These are phyloP conservation scores for Hypoxylon crocopeplum DNA, from an alignment of 495 filamentous ascomycete species.

Conservation along the genomic window DNA sequence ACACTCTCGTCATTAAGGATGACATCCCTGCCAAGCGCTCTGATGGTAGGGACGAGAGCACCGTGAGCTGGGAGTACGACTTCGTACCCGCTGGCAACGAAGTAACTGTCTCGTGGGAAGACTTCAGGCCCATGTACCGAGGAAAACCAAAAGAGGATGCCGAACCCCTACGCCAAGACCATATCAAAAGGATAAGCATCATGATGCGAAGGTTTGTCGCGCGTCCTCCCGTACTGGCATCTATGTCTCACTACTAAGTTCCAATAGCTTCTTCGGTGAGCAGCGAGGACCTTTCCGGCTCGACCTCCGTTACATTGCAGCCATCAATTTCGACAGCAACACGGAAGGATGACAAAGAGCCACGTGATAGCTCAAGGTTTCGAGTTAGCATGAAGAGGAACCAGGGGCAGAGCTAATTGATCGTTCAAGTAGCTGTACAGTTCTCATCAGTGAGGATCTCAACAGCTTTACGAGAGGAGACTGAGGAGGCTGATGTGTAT, in stretches of 20 bases:
- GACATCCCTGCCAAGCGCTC: constrained; percentile 59
- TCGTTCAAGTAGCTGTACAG: too few species aligned
- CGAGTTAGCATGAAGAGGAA: too few species aligned
- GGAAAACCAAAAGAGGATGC: constrained; percentile 67
- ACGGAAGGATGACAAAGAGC: background rate
- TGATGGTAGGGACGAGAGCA: constrained; percentile 68
- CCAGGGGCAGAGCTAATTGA: too few species aligned
- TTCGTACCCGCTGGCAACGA: constrained; percentile 42
- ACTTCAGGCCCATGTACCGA: constrained; percentile 74
- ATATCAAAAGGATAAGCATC: constrained; percentile 70
- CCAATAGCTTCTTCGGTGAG: constrained; percentile 71
- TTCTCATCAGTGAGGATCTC: too few species aligned
- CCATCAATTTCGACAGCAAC: constrained; percentile 5
- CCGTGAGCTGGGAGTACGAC: constrained; percentile 63
- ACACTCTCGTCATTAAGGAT: constrained; percentile 79
- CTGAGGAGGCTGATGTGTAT: too few species aligned
- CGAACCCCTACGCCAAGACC: constrained; percentile 58
- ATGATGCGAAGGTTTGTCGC: constrained; percentile 77
- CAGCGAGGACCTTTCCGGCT: constrained; percentile 75
- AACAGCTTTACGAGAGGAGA: too few species aligned
- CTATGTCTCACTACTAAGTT: constrained; percentile 1
- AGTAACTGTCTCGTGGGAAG: constrained; percentile 61
- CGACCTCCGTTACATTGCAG: constrained; percentile 48
- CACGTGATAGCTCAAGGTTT: too few species aligned
- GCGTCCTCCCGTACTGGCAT: background rate